Conservation (phyloP, 768 basidiomycete species). For the Leccinum sublutescens region DNA sequence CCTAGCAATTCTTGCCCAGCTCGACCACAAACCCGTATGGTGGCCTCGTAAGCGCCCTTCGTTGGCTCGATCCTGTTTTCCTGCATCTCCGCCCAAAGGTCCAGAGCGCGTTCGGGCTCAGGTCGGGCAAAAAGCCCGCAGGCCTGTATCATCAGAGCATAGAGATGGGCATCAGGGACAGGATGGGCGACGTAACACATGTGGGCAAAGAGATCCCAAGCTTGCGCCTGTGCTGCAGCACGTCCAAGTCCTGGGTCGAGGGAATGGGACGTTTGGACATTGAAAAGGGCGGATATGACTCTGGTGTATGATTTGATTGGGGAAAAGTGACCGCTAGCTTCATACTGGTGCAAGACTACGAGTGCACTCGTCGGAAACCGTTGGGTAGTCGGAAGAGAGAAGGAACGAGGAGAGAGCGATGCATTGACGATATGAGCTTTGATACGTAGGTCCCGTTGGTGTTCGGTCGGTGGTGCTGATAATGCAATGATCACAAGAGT, state of each 20-base stretch:
- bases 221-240: conserved; percentile 64
- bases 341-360: conserved; percentile 72
- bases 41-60: conserved; percentile 70
- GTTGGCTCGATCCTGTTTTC: conserved; percentile 66
- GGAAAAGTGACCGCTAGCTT: conserved; percentile 56
- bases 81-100: conserved; percentile 93
- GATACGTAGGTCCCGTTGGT: conserved; percentile 70
- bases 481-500: conserved; percentile 11
- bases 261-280: conserved; percentile 36
- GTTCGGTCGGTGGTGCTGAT: conserved; percentile 42
- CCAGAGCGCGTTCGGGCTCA: conserved; percentile 88
- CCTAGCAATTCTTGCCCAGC: conserved; percentile 67
- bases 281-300: conserved; percentile 58
- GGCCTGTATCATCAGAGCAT: conserved; percentile 83
- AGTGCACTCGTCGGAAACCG: conserved; percentile 64
- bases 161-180: conserved; percentile 66
- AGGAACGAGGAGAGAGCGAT: conserved; percentile 21
- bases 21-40: conserved; percentile 78
- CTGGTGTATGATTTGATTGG: conserved; percentile 76
- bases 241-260: conserved; percentile 27
- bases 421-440: conserved; percentile 51
- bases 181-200: conserved; percentile 96
- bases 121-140: conserved; percentile 64
- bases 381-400: conserved; percentile 18
- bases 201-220: conserved; percentile 93